phyloP scores from a whole-genome alignment of 345 rosid species.

The Moringa oleifera region DNA sequence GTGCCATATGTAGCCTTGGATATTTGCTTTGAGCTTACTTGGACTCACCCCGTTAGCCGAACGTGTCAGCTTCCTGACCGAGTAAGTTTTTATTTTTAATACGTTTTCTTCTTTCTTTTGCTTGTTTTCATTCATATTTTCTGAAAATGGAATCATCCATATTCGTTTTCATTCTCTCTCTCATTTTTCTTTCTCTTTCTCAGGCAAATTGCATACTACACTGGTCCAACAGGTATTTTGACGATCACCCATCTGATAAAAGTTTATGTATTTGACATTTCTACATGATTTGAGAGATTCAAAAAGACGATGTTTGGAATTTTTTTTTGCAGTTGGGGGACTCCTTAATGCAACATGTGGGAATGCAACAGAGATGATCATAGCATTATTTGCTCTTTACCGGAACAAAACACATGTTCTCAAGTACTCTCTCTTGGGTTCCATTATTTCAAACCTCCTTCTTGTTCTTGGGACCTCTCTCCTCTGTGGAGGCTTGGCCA shows the following conservation, averaged over 20 bases:
- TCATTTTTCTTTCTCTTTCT: background rate
- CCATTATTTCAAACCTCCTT: slow-evolving; percentile 83
- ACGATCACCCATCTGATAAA: background rate
- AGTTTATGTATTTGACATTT: background rate
- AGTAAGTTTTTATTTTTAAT: slow-evolving; percentile 35
- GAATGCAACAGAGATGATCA: slow-evolving; percentile 88
- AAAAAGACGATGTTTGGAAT: background rate
- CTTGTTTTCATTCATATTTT: background rate
- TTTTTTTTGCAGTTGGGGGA: slow-evolving; percentile 74
- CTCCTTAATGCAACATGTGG: slow-evolving; percentile 94
- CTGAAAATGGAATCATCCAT: background rate
- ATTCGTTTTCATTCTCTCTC: background rate
- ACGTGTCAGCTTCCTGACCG: slow-evolving; percentile 86
- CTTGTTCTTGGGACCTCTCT: slow-evolving; percentile 87
- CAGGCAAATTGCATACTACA: slow-evolving; percentile 90
- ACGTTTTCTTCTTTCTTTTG: background rate
- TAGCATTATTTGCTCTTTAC: slow-evolving; percentile 77
- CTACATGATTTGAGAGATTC: background rate
- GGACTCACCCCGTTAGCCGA: slow-evolving; percentile 82
- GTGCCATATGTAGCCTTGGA: slow-evolving; percentile 48
- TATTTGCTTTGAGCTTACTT: slow-evolving; percentile 72
- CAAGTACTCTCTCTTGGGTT: slow-evolving; percentile 82
- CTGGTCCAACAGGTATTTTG: slow-evolving; percentile 85
- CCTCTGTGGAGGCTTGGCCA: slow-evolving; percentile 77
- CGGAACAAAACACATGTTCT: slow-evolving; percentile 63